Evolutionary conservation across 2,329 filamentous ascomycete genomes (phyloP), one percentile per base, ranked within the genome.

Genomic region (Xylaria multiplex): DNA sequence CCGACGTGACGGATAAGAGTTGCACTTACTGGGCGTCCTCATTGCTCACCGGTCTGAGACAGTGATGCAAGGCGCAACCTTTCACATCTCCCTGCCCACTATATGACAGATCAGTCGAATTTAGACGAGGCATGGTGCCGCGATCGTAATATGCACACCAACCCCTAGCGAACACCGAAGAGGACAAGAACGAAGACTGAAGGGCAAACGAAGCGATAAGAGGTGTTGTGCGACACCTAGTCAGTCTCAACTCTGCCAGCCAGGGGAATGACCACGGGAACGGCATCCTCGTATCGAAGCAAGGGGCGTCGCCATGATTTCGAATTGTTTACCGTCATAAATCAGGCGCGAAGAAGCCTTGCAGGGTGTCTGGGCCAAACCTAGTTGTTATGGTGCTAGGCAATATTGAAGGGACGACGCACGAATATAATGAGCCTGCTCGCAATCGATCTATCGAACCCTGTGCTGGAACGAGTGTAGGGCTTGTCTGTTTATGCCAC

Each of bases 31-130:
- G 6, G 6, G 55, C 16, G 49, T 53, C 37, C 46, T 43, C n/a
- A 30, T 45, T 57, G 7, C 40, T 59, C 40, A 59, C 46, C 48
- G 54, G 40, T 37, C n/a, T 14, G 9, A 24, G 40, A 53, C 16
- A 42, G 48, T 59, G 46, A 64, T 27, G 27, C 27, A 27, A 27
- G 48, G 59, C 46, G 48, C 37, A 42, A 30, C 54, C 61, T 58
- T 46, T 19, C 13, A 27, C 42, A 42, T 40, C 40, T 22, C 11
- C 22, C n/a, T 2, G 19, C 43, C 13, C 37, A 40, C 24, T 57
- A 49, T 13, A 42, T 62, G 35, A 62, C 22, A 52, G 13, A 45
- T 56, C 37, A 45, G 24, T 46, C 30, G n/a, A 32, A 6, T 13
- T 32, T 24, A 56, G 32, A 37, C 59, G 32, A 55, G 22, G 27